Percentiles rank a stretch among this genome's conserved stretches.
phyloP scores from a whole-genome alignment of 129 eudicot genomes.

The Dittrichia graveolens region DNA sequence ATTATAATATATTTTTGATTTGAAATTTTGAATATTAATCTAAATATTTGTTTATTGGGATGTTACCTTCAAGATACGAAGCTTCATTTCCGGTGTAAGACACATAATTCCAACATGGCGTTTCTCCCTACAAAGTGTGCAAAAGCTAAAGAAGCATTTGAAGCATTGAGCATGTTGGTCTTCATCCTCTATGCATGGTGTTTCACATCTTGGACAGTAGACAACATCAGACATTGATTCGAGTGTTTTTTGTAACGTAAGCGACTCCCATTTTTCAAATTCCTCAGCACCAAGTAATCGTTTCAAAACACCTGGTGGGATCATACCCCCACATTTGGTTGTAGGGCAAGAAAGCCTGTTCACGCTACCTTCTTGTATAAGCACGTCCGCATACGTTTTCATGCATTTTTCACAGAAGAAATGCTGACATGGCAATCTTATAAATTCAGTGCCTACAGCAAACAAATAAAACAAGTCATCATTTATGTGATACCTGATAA shows the following conservation, averaged over 20 bases:
- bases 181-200: constrained; percentile 84
- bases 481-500: neutral
- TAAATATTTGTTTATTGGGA: neutral
- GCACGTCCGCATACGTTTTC: constrained; percentile 67
- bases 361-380: constrained; percentile 68
- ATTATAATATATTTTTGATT: neutral
- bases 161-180: constrained; percentile 92
- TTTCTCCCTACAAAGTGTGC: constrained; percentile 76
- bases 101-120: constrained; percentile 82
- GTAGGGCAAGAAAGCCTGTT: constrained; percentile 71
- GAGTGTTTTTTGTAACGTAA: constrained; percentile 68
- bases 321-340: constrained; percentile 78
- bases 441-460: constrained; percentile 67
- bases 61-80: constrained; percentile 67
- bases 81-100: constrained; percentile 81
- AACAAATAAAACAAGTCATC: constrained; percentile 12
- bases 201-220: constrained; percentile 97
- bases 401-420: constrained; percentile 83
- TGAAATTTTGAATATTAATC: no score
- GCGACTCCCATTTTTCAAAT: constrained; percentile 86
- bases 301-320: constrained; percentile 73
- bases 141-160: constrained; percentile 82
- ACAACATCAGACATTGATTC: constrained; percentile 89
- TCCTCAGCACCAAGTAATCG: constrained; percentile 70
- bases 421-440: constrained; percentile 87